Evolutionary conservation across 2,329 filamentous ascomycete species (phyloP), one percentile per base, ranked within the genome.

Genomic region (Ophiocordyceps camponoti-saundersi): DNA sequence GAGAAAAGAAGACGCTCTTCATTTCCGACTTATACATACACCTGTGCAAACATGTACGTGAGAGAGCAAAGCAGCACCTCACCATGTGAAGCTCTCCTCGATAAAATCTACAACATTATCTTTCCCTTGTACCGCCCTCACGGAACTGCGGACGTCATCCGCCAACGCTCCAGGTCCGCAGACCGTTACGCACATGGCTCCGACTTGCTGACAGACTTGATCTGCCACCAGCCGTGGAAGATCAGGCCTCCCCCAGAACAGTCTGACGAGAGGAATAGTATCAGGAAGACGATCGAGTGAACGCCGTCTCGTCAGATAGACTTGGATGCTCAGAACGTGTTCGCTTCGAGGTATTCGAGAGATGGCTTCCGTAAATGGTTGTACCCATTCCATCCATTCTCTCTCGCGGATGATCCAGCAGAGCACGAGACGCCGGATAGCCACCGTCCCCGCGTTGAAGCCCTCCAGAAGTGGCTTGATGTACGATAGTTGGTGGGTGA

Each of bases 371-470:
- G 82, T 80, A 82, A 85, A 95, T 6, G 86, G 85, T 8, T 85
- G 78, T 48, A 94, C 85, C 90, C 90, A 96, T 61, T 95, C 87
- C 7, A 96, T 74, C 48, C 90, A 81, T 57, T 95, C 82, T 32
- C 83, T 82, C 48, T 89, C 86, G 50, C 92, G 86, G 52, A 96
- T 84, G 57, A 95, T 81, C 90, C 90, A 96, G 51, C 95, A 77
- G 7, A 96, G 77, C 2, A 82, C 85, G 44, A 95, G 67, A 40
- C 81, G 79, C 45, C 88, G 82, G 3, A 86, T 86, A 6, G 90
- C 88, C 36, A 88, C 79, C 1, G 80, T 88, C 48, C 78, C 77
- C 1, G 76, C 69, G 46, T 77, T 76, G 61, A 75, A 82, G 3
- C 82, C 82, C 46, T 79, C 67, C 48, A 90, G 73, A 5, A 90